Percentiles rank a stretch among this genome's conserved stretches.
Evolutionary conservation across 176 grass and related monocot genomes (phyloP).

Genomic region (Olyra latifolia): DNA sequence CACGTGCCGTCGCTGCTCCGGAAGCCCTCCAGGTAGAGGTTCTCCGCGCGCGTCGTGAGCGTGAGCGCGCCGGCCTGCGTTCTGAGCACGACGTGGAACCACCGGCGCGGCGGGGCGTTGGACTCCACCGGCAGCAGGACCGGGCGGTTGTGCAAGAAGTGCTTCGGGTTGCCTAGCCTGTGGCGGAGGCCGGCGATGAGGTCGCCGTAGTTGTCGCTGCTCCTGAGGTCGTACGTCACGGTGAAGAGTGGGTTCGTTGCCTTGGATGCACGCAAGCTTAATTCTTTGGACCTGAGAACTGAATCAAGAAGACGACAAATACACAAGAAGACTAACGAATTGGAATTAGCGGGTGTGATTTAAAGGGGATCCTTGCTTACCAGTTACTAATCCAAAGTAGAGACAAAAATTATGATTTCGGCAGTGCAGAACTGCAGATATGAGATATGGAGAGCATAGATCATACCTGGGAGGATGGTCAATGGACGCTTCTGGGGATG

Average conservation of each 20-base stretch:
- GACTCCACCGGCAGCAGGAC: constrained; percentile 27
- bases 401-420: too few relatives aligned
- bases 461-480: too few relatives aligned
- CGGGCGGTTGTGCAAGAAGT: constrained; percentile 26
- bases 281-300: too few relatives aligned
- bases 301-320: too few relatives aligned
- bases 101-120: background rate
- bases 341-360: too few relatives aligned
- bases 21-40: constrained; percentile 48
- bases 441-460: too few relatives aligned
- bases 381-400: background rate
- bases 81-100: constrained; percentile 33
- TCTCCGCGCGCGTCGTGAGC: constrained; percentile 31
- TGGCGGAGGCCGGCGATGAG: constrained; percentile 22
- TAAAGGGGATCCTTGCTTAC: too few relatives aligned
- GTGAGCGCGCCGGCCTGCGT: background rate
- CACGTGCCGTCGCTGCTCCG: constrained; percentile 14
- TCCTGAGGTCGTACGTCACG: constrained; percentile 13
- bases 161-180: background rate
- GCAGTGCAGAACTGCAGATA: too few relatives aligned
- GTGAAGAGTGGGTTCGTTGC: constrained; percentile 11
- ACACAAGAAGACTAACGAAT: too few relatives aligned
- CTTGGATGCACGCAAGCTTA: background rate
- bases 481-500: too few relatives aligned
- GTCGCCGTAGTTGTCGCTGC: constrained; percentile 26